A percentile compares a stretch with the other conserved stretches of the same genome.
These are phyloP conservation scores for Kewa caespitosa DNA, from an alignment of 179 eudicot genomes.

Conservation along the genomic window DNA sequence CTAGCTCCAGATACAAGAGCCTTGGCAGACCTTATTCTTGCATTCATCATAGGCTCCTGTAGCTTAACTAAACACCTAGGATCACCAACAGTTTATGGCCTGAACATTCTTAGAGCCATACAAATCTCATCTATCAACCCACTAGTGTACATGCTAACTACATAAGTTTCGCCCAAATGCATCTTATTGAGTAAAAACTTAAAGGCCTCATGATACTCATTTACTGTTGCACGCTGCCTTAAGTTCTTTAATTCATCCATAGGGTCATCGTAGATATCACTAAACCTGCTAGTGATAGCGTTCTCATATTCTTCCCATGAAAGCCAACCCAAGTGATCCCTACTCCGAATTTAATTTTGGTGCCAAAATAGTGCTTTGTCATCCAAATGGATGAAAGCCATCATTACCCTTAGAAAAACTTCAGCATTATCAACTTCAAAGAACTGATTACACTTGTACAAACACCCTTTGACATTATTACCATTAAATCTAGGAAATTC, in stretches of 20 bases:
- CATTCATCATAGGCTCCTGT: neutral
- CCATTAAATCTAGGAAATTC: slow-evolving; percentile 2
- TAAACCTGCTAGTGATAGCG: neutral
- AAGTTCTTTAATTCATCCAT: neutral
- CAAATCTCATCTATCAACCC: neutral
- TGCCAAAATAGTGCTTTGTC: too few relatives aligned
- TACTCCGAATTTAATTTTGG: neutral
- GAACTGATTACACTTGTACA: neutral
- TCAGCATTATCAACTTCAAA: neutral
- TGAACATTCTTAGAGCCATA: neutral
- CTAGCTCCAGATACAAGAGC: too few relatives aligned
- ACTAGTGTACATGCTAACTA: neutral
- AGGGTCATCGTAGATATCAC: neutral
- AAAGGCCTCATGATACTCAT: slow-evolving; percentile 13
- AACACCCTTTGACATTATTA: neutral
- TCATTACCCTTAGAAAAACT: neutral
- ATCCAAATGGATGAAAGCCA: neutral
- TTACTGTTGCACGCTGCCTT: neutral
- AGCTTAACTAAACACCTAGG: neutral
- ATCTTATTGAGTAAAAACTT: too few relatives aligned
- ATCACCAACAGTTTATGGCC: neutral
- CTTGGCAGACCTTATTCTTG: too few relatives aligned
- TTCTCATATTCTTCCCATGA: neutral
- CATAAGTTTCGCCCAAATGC: neutral
- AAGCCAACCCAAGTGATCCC: neutral